Evolutionary conservation across 352 stramenopile species (phyloP), one percentile per base, ranked within the genome.

Genomic region (Blastocystis sp.): DNA sequence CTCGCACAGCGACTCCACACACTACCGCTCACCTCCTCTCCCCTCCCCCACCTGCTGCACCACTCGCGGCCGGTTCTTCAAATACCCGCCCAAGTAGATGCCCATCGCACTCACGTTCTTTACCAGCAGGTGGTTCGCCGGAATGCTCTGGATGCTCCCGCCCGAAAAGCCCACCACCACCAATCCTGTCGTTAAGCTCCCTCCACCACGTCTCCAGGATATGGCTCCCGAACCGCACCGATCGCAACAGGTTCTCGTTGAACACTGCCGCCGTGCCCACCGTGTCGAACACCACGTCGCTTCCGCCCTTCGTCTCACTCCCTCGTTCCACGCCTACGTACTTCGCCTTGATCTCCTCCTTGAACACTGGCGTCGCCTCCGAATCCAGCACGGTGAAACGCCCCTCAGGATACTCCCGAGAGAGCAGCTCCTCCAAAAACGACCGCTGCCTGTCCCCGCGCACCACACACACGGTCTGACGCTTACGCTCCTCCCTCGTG

Each of bases 61-160:
- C 9, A 54, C 21, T 0, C 21, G n/a, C 19, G 66, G 66, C 19
- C 34, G n/a, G 19, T 77, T 77, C 66, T 77, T 77, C 38, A 77
- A 77, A 0, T 77, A 77, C 21, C 66, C 66, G 54, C 66, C 66
- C n/a, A 77, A 60, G 60, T 77, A 77, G n/a, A 77, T 42, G 54
- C 66, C 66, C 2, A 77, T 7, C 34, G 52, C 66, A 60, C 66
- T 77, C 9, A 54, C 34, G 45, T 77, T 77, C 66, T 77, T 77
- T 0, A 77, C 66, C n/a, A 77, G 45, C 19, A 77, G 42, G 52
- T 77, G 66, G 34, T 77, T 77, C 38, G 66, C 66, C 21, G 66
- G 66, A 60, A 77, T 77, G 2, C 34, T 34, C 52, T 77, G n/a
- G 34, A 77, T 77, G 6, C 38, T 60, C 7, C 66, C 66, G 38